Base-by-base conservation (phyloP, 2,329 filamentous ascomycete genomes). In the Pestalotiopsis sp. region DNA sequence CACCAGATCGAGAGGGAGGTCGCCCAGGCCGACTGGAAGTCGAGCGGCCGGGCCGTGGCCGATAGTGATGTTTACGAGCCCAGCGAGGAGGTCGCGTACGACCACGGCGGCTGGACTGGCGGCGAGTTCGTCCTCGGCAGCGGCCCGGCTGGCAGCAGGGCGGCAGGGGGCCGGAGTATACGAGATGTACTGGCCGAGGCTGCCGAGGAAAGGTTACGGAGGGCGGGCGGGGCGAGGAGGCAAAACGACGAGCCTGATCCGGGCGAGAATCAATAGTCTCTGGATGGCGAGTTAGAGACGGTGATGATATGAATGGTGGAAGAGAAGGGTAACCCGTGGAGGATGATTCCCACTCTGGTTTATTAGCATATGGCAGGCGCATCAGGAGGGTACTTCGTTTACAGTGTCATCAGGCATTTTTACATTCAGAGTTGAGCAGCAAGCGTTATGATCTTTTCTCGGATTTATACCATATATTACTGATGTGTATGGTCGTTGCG, bases 1-100 rank as follows among this genome's bases (percentile, higher is more conserved):
- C 91, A 90, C 73, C 87, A 92, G 83, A 97, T 98, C 75, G 95
- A 98, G 84, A 86, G 87, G 64, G 95, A 98, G 83, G 95, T 98
- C 3, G 91, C 92, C 68, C 84, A 83, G 63, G 92, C 88, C 17
- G 94, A 98, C 82, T 97, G 93, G 91, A 91, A 86, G 75, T 86
- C 86, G 27, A 90, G 90, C 0, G 95, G 95, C 0, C 82, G 86
- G 66, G 88, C 85, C 4, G 80, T 95, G 2, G 90, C 89, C 83
- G 82, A 92, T 84, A 79, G 89, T 83, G 85, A 89, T 82, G 80
- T 86, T 81, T 88, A 86, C 57, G 85, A 88, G 72, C 83, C 86
- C 70, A 80, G 80, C 20, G 87, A 86, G 7, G 87, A 85, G 61
- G 83, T 87, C 25, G 82, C 86, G 45, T 84, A 91, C 71, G 92